phyloP scores from a whole-genome alignment of 2,329 filamentous ascomycete species.

The Leptodontidium sp. region DNA sequence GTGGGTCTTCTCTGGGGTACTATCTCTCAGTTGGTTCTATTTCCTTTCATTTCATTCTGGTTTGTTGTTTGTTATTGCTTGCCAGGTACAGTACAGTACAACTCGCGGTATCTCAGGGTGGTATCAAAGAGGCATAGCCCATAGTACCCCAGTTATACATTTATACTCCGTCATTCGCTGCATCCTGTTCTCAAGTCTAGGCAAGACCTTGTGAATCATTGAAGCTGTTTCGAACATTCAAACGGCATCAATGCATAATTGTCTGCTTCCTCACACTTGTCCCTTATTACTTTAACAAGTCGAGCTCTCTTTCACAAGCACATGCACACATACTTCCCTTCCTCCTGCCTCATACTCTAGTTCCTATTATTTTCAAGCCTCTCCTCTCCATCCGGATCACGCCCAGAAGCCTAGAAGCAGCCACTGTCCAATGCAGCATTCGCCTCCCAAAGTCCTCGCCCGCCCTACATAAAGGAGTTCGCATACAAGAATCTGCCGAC shows the following conservation, averaged over 20 bases:
- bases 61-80: conserved; percentile 7
- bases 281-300: neutral
- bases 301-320: neutral
- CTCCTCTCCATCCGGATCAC: conserved; percentile 2
- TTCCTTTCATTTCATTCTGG: neutral
- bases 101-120: neutral
- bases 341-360: no score
- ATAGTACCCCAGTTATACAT: conserved; percentile 7
- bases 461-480: neutral
- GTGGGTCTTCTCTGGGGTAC: neutral
- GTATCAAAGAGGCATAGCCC: conserved; percentile 10
- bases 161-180: conserved; percentile 15
- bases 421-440: conserved; percentile 8
- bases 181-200: conserved; percentile 10
- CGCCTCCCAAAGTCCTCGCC: conserved; percentile 7
- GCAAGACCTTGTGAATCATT: conserved; percentile 17
- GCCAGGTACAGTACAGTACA: neutral
- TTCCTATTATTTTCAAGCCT: neutral
- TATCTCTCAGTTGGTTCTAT: no score
- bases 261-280: neutral
- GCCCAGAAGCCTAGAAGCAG: conserved; percentile 3
- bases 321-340: neutral
- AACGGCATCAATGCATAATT: neutral
- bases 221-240: conserved; percentile 14
- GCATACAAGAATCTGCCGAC: conserved; percentile 16